Base-by-base conservation (phyloP, 805 yeast genomes). In the Pichia thaimueangensis region DNA sequence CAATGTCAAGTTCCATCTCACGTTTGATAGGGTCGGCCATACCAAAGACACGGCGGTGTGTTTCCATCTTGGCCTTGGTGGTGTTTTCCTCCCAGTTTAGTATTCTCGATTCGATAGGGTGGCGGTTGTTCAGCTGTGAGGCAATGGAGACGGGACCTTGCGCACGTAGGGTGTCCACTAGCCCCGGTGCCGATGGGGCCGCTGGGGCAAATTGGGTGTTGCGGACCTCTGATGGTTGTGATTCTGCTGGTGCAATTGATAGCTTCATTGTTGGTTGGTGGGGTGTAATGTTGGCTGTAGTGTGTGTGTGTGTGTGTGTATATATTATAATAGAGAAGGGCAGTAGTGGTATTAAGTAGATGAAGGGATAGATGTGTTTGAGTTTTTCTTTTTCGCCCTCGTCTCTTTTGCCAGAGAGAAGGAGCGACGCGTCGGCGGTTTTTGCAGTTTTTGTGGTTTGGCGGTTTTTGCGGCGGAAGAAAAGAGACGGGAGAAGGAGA, bases 11-110 rank as follows among this genome's bases (percentile, higher is more conserved):
- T 55, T 93, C 98, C 96, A 93, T 88, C 25, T 81, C 78, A 57
- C 97, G 74, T 58, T 82, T 82, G 62, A 91, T 83, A 8, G 98
- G 97, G 56, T 86, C 97, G 10, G 93, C 96, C 37, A 91, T 78
- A 13, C 98, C 98, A 61, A 84, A 88, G 15, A 85, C 65, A 51
- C 94, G 76, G 59, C 95, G 76, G 63, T 85, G 81, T 46, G 78
- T 78, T 59, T 88, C 93, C 68, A 89, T 55, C 55, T 78, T 79
- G 50, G 81, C 68, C 24, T 78, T 78, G 27, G 74, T 73, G 56
- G 87, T 88, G 11, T 82, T 82, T 34, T 70, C 67, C 20, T 88
- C 94, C 97, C 97, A 93, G 55, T 78, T 73, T 43, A 67, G 63
- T 30, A 93, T 63, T 52, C 96, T 76, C 5, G 73, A 53, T 57